Conservation (phyloP, 805 yeast species). For the Wickerhamomyces hampshirensis region DNA sequence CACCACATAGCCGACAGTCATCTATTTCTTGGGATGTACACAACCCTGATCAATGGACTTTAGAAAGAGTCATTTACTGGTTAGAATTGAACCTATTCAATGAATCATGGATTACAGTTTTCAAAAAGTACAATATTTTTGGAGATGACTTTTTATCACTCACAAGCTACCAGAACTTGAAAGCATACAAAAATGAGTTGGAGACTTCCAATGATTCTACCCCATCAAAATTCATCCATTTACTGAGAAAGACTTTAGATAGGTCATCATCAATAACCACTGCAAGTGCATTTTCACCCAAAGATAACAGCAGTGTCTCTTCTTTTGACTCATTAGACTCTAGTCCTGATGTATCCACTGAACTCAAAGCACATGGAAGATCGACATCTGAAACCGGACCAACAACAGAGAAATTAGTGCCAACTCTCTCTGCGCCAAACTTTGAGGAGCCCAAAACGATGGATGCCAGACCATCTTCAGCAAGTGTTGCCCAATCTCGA, state of each 20-base stretch:
- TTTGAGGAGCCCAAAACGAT: constrained; percentile 8
- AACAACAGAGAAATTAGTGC: constrained; percentile 22
- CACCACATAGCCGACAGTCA: constrained; percentile 23
- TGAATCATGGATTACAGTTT: constrained; percentile 66
- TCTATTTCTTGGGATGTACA: constrained; percentile 44
- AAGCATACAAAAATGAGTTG: constrained; percentile 32
- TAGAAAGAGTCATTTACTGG: constrained; percentile 65
- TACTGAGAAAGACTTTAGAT: constrained; percentile 40
- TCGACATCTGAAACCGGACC: constrained; percentile 28
- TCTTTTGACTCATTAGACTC: constrained; percentile 20
- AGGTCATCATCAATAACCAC: constrained; percentile 19
- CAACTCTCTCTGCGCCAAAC: constrained; percentile 32
- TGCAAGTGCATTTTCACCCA: constrained; percentile 12
- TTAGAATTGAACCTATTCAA: constrained; percentile 64
- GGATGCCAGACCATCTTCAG: constrained; percentile 1
- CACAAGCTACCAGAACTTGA: constrained; percentile 61
- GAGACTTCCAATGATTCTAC: constrained; percentile 44
- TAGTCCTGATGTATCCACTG: constrained; percentile 12
- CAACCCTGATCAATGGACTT: constrained; percentile 64
- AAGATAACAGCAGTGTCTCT: constrained; percentile 12
- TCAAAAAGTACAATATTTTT: constrained; percentile 49
- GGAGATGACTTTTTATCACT: constrained; percentile 64
- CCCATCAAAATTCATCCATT: constrained; percentile 53
- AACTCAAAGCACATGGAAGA: constrained; percentile 10
- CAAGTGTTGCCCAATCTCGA: constrained; percentile 1